These are phyloP conservation scores for Osmozyma mogii DNA, from an alignment of 805 yeast species.

Conservation along the genomic window DNA sequence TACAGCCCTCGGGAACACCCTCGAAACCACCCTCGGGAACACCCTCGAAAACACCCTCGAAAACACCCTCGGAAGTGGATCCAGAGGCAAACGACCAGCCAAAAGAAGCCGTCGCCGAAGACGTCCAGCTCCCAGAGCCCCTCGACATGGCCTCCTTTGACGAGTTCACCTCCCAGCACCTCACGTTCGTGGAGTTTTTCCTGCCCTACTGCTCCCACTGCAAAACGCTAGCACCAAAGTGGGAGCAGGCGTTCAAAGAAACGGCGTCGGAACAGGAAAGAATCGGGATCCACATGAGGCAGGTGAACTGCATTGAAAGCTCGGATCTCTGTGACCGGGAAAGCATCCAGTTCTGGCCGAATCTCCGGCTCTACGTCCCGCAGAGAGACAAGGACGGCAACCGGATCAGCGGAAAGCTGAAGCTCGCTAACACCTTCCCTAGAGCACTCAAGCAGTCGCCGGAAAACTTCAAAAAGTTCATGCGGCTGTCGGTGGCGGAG, in stretches of 20 bases:
- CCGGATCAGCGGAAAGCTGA: constrained; percentile 19
- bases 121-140: constrained; percentile 38
- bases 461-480: constrained; percentile 44
- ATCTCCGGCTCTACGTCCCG: constrained; percentile 62
- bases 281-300: constrained; percentile 49
- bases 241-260: constrained; percentile 59
- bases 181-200: constrained; percentile 77
- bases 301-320: constrained; percentile 77
- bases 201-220: constrained; percentile 92
- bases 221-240: constrained; percentile 65
- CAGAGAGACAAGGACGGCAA: constrained; percentile 17
- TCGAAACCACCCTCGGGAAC: no score
- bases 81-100: no score
- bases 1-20: no score
- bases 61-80: no score
- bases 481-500: constrained; percentile 46
- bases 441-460: constrained; percentile 35
- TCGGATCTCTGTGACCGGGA: constrained; percentile 80
- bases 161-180: constrained; percentile 37
- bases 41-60: no score
- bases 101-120: constrained; percentile 4
- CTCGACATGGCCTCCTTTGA: constrained; percentile 47
- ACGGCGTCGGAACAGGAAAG: constrained; percentile 38
- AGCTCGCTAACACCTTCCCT: constrained; percentile 39
- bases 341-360: constrained; percentile 60